phyloP scores from a whole-genome alignment of 371 early-diverging fungal genomes.

The Mucor ambiguus region DNA sequence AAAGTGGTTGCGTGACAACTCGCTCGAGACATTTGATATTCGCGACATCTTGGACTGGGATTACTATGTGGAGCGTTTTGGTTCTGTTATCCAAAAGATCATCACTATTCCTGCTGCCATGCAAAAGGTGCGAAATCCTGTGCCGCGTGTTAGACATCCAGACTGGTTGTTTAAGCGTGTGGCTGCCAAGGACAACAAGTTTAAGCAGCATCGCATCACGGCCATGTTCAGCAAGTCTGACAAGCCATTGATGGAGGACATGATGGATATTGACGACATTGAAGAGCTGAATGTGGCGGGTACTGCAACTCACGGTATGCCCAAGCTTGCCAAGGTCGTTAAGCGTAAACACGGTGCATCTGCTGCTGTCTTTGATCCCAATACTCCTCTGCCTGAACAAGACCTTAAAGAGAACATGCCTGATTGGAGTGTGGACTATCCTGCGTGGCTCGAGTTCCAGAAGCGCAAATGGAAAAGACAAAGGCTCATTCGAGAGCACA shows the following conservation, averaged over 20 bases:
- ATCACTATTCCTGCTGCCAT: constrained; percentile 99
- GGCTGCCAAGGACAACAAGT: constrained; percentile 69
- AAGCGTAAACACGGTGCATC: constrained; percentile 26
- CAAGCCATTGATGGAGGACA: constrained; percentile 26
- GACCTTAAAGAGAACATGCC: constrained; percentile 55
- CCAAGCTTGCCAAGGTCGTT: constrained; percentile 35
- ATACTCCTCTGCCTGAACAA: constrained; percentile 32
- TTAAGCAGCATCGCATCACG: constrained; percentile 86
- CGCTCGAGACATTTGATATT: constrained; percentile 77
- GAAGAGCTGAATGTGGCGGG: constrained; percentile 38
- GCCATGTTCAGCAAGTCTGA: constrained; percentile 70
- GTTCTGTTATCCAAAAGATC: constrained; percentile 94
- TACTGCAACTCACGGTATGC: constrained; percentile 15
- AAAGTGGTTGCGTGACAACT: constrained; percentile 91
- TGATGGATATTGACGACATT: constrained; percentile 28
- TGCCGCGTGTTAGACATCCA: constrained; percentile 92
- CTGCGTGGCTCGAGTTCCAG: constrained; percentile 66
- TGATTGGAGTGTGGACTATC: constrained; percentile 59
- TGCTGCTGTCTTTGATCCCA: constrained; percentile 18
- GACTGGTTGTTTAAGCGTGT: constrained; percentile 93
- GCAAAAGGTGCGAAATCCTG: constrained; percentile 95
- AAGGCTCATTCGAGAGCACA: constrained; percentile 51
- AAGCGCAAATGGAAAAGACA: constrained; percentile 76
- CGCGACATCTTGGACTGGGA: constrained; percentile 98
- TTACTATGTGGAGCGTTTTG: constrained; percentile 98